phyloP scores from a whole-genome alignment of 164 flowering plant species.

The Kalanchoe fedtschenkoi region DNA sequence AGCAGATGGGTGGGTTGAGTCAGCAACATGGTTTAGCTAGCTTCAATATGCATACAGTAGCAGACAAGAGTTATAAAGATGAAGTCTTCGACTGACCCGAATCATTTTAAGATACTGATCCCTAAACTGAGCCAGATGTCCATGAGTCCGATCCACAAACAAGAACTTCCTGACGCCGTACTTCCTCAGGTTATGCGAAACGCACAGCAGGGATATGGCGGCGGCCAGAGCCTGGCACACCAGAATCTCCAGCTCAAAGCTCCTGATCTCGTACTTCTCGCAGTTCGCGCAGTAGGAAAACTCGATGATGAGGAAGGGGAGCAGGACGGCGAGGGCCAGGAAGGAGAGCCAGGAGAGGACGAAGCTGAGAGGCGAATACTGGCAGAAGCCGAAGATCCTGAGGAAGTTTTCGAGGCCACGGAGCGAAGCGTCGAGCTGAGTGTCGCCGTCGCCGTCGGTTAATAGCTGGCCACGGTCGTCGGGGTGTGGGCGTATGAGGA shows the following conservation, averaged over 20 bases:
- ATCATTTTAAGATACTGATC: conserved; percentile 14
- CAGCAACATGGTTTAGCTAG: no score
- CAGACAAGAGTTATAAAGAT: background rate
- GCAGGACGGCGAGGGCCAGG: conserved; percentile 8
- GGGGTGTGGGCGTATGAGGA: no score
- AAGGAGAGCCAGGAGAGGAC: conserved; percentile 15
- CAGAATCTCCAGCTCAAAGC: conserved; percentile 19
- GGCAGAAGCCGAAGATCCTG: conserved; percentile 26
- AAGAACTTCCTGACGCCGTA: conserved; percentile 21
- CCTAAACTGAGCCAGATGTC: conserved; percentile 15
- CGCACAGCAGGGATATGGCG: conserved; percentile 13
- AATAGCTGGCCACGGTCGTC: no score
- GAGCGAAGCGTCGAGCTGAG: conserved; percentile 13
- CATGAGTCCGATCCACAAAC: conserved; percentile 21
- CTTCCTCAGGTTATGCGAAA: conserved; percentile 18
- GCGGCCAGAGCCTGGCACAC: conserved; percentile 13
- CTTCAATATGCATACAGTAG: background rate
- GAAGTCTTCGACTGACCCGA: conserved; percentile 10
- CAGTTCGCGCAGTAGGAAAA: conserved; percentile 22
- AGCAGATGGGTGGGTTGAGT: no score
- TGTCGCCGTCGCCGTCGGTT: background rate
- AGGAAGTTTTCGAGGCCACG: conserved; percentile 22
- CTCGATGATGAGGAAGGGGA: conserved; percentile 15
- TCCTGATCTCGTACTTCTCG: conserved; percentile 15
- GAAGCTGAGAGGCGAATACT: conserved; percentile 15